Percentiles rank a stretch among this genome's conserved stretches.
Evolutionary conservation across 2,329 filamentous ascomycete genomes (phyloP).

Genomic region (Cordyceps militaris): DNA sequence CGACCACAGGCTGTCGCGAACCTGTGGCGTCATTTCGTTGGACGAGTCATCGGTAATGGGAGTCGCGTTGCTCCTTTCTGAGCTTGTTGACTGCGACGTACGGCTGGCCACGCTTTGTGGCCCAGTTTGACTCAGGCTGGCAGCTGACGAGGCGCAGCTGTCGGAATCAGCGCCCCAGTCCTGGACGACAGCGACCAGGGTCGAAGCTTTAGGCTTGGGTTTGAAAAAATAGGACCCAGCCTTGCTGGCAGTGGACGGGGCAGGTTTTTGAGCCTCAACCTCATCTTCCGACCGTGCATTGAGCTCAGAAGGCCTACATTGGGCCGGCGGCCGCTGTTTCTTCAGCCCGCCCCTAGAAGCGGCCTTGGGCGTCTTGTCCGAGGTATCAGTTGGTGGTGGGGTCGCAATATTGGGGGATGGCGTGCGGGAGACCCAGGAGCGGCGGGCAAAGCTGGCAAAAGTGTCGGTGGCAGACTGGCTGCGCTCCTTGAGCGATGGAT

Average conservation of each 20-base stretch:
- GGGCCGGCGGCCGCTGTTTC: slow-evolving; percentile 18
- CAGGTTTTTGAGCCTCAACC: slow-evolving; percentile 24
- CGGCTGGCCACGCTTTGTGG: slow-evolving; percentile 30
- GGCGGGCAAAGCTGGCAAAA: slow-evolving; percentile 43
- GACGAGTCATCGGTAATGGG: slow-evolving; percentile 38
- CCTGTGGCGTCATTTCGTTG: slow-evolving; percentile 35
- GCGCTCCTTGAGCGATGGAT: slow-evolving; percentile 26
- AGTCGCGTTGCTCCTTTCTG: slow-evolving; percentile 30
- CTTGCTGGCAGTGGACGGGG: slow-evolving; percentile 34
- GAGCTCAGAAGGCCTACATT: slow-evolving; percentile 5
- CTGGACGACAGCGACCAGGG: slow-evolving; percentile 34
- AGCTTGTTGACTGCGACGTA: slow-evolving; percentile 32
- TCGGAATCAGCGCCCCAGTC: slow-evolving; percentile 29
- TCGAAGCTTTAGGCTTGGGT: slow-evolving; percentile 40
- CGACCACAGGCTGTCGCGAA: slow-evolving; percentile 48
- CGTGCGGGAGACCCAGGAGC: slow-evolving; percentile 47
- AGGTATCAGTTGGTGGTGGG: slow-evolving; percentile 19
- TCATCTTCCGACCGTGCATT: neutral
- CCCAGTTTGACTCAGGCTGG: slow-evolving; percentile 37
- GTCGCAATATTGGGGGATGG: slow-evolving; percentile 36
- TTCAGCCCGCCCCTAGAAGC: slow-evolving; percentile 20
- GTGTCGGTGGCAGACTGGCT: slow-evolving; percentile 36
- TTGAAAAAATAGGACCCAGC: slow-evolving; percentile 44
- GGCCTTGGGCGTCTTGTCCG: slow-evolving; percentile 21
- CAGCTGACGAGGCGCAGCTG: slow-evolving; percentile 41